Percentiles rank a stretch among this genome's conserved stretches.
phyloP scores from a whole-genome alignment of 805 yeast genomes.

The Barnettozyma pratensis region DNA sequence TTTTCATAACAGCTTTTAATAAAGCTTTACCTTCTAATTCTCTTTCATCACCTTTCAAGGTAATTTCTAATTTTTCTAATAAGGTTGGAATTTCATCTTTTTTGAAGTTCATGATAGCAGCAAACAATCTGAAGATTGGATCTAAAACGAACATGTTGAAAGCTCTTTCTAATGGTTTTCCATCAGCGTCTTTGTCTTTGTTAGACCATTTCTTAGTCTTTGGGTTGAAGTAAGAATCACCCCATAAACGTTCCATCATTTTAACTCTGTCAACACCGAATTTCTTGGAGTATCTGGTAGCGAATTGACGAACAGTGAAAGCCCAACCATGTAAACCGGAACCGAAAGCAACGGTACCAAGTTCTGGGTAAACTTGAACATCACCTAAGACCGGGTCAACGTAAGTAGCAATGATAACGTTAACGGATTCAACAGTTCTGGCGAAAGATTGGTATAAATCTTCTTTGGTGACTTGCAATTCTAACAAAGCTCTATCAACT shows the following conservation, averaged over 20 bases:
- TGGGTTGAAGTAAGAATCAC: conserved; percentile 99
- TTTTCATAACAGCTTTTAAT: conserved; percentile 97
- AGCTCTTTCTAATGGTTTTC: conserved; percentile 96
- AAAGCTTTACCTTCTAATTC: conserved; percentile 98
- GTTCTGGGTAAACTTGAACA: conserved; percentile 97
- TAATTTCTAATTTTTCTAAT: conserved; percentile 89
- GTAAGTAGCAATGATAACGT: conserved; percentile 96
- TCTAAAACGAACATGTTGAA: conserved; percentile 98
- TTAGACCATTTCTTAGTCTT: conserved; percentile 99
- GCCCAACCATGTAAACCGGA: conserved; percentile 99
- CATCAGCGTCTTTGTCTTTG: conserved; percentile 93
- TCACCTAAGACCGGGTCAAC: conserved; percentile 89
- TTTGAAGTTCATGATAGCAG: conserved; percentile 98
- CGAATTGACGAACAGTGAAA: conserved; percentile 98
- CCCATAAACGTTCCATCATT: conserved; percentile 99
- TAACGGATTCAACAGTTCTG: conserved; percentile 99
- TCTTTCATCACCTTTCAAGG: conserved; percentile 93
- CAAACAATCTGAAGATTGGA: conserved; percentile 97
- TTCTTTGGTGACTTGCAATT: conserved; percentile 98
- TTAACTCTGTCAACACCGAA: conserved; percentile 97
- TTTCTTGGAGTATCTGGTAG: conserved; percentile 96
- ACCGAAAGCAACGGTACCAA: conserved; percentile 99
- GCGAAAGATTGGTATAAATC: conserved; percentile 97
- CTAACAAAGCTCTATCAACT: conserved; percentile 99
- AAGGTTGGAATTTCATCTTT: conserved; percentile 92